Base-by-base conservation (phyloP, 495 filamentous ascomycete genomes). In the Penicillium longicatenatum region DNA sequence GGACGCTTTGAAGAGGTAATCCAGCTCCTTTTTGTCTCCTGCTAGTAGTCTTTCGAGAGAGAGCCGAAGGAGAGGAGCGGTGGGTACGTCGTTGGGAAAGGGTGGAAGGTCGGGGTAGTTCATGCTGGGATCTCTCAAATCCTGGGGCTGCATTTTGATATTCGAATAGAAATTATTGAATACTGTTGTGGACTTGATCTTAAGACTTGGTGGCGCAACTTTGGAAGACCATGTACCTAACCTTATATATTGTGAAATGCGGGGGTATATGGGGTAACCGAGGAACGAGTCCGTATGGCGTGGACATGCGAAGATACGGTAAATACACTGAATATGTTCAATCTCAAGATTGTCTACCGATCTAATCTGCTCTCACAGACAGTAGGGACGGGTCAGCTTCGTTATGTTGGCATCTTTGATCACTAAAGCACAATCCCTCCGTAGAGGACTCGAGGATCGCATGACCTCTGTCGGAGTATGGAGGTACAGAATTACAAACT, bases 11-110 rank as follows among this genome's bases (percentile, higher is more conserved):
- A 76, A 82, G 26, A 83, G 73, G 16, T 75, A 69, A 17, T 72
- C 53, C 10, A 62, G 63, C 62, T 86, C 85, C 6, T 50, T 62
- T 1, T 51, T 19, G 52, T 80, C 69, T 6, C 76, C 64, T 3
- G 63, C 62, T 14, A 74, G 67, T 6, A 87, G 74, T 50, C 82
- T 83, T 0, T 57, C 44, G 1, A 86, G 71, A 0, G 83, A 80
- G 21, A 88, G 70, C 14, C 78, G 75, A 17, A 85, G 71, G 3
- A 88, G 72, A 5, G 82, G 79, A 2, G 83, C 82, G 1, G 80
- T 83, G 17, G 76, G 70, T n/a, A 86, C 65, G 50, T 79, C 69
- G 6, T 67, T 62, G 1, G 86, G 76, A 56, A 88, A 87, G 0
- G 79, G 78, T 1, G 85, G 82, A 43, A 70, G 59, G 54, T 69